Conservation (phyloP, 208 protist genomes). For the Leishmania guyanensis region DNA sequence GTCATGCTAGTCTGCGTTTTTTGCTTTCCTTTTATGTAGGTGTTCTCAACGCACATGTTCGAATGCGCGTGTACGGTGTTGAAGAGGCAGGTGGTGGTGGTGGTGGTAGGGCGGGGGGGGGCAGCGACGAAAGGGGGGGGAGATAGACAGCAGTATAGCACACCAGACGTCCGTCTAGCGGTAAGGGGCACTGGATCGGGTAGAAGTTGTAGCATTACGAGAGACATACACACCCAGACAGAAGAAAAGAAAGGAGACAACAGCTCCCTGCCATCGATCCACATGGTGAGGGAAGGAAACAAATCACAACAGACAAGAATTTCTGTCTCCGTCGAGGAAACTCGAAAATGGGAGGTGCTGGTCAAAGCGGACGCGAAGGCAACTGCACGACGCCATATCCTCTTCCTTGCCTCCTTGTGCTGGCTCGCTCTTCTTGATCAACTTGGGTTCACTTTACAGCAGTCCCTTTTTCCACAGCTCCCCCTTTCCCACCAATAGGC, state of each 20-base stretch:
- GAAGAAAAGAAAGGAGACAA: background rate
- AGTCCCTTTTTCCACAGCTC: background rate
- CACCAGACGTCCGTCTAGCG: background rate
- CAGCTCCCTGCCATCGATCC: background rate
- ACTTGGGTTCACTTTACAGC: too few relatives aligned
- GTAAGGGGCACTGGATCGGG: background rate
- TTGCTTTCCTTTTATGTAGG: background rate
- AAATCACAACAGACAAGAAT: background rate
- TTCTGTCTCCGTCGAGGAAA: background rate
- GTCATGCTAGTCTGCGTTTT: conserved; percentile 11
- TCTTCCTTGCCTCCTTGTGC: background rate
- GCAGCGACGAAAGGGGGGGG: background rate
- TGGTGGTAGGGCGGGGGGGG: background rate
- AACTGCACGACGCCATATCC: background rate
- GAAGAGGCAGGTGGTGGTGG: background rate
- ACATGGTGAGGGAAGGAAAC: background rate
- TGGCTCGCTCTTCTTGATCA: background rate
- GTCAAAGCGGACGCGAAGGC: background rate
- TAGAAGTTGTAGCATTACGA: background rate
- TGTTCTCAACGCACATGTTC: background rate
- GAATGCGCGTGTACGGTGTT: background rate
- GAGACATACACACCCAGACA: background rate
- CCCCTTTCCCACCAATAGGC: background rate
- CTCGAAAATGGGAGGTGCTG: background rate
- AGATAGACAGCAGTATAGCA: background rate